Percentiles rank a stretch among this genome's conserved stretches.
phyloP scores from a whole-genome alignment of 2,329 filamentous ascomycete species.

The Parastagonospora avenae region DNA sequence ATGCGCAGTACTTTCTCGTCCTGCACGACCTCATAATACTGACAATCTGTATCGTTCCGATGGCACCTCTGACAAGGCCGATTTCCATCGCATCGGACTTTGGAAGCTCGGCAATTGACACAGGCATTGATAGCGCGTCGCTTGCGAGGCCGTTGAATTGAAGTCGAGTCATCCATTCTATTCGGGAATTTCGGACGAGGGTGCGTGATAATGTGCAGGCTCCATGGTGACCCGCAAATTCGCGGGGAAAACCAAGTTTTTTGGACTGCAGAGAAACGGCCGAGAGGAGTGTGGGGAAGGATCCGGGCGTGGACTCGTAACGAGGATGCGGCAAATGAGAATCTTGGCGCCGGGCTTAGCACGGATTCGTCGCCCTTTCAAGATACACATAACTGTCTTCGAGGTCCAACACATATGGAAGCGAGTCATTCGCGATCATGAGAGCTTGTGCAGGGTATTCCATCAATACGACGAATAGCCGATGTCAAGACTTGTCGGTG shows the following conservation, averaged over 20 bases:
- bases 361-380: no score
- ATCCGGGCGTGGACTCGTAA: background rate
- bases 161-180: slow-evolving; percentile 10
- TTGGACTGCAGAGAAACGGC: slow-evolving; percentile 2
- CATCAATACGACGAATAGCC: no score
- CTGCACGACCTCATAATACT: slow-evolving; percentile 32
- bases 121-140: slow-evolving; percentile 43
- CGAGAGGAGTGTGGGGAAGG: slow-evolving; percentile 7
- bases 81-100: slow-evolving; percentile 40
- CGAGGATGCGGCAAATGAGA: background rate
- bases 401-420: no score
- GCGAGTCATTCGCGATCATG: no score
- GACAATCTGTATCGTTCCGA: slow-evolving; percentile 28
- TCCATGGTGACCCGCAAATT: background rate
- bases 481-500: no score
- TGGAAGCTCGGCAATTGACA: slow-evolving; percentile 35
- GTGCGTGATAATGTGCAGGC: background rate
- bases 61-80: slow-evolving; percentile 39
- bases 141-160: slow-evolving; percentile 33
- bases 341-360: background rate
- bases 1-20: slow-evolving; percentile 31
- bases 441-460: no score
- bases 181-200: slow-evolving; percentile 19
- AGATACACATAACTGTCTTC: no score
- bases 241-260: background rate